A percentile compares a stretch with the other conserved stretches of the same genome.
Conservation (phyloP, 2,329 filamentous ascomycete species). For the Samsoniella hepiali region DNA sequence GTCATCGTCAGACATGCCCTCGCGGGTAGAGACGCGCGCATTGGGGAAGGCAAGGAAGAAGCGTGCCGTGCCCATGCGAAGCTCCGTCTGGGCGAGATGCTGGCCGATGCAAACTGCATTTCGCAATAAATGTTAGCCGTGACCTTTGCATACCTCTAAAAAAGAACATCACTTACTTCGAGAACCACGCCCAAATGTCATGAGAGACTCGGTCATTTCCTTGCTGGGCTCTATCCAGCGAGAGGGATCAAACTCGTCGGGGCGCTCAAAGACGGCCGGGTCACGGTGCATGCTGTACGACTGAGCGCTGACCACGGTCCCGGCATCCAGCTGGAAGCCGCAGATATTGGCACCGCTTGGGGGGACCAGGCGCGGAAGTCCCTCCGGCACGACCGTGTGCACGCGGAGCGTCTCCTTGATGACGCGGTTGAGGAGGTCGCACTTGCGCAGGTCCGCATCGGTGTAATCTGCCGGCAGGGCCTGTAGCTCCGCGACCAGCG, state of each 20-base stretch:
- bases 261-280: conserved; percentile 38
- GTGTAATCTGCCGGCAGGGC: conserved; percentile 29
- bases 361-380: conserved; percentile 41
- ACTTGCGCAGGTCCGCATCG: conserved; percentile 23
- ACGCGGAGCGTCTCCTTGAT: conserved; percentile 46
- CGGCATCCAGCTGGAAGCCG: conserved; percentile 39
- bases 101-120: conserved; percentile 49
- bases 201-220: conserved; percentile 45
- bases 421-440: conserved; percentile 40
- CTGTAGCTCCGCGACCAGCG: conserved; percentile 35
- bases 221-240: conserved; percentile 36
- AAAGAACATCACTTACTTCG: conserved; percentile 32
- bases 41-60: conserved; percentile 49
- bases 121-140: neutral
- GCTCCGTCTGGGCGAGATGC: conserved; percentile 54
- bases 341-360: conserved; percentile 36
- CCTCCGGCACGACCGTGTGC: conserved; percentile 38
- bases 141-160: no score
- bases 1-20: conserved; percentile 35
- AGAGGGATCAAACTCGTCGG: conserved; percentile 32
- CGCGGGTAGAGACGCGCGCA: conserved; percentile 28
- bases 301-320: conserved; percentile 40
- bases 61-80: conserved; percentile 47
- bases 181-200: conserved; percentile 52
- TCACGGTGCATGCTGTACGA: conserved; percentile 46